Conservation (phyloP, 371 early-diverging fungal genomes). For the Mucor mucedo region DNA sequence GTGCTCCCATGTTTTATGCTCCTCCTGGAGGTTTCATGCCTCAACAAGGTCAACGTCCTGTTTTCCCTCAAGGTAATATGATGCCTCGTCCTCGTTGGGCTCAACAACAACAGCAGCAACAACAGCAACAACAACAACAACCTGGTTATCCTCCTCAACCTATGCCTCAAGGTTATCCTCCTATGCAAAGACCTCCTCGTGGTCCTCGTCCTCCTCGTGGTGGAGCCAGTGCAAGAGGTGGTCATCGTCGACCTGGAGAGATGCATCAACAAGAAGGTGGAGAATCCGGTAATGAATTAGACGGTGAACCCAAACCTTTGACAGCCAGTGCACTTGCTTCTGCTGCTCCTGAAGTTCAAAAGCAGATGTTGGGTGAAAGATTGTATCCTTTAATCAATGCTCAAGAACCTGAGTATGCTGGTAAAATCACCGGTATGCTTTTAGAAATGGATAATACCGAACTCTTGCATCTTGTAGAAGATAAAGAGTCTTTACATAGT, state of each 20-base stretch:
- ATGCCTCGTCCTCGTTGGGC: slow-evolving; percentile 64
- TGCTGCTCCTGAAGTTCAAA: slow-evolving; percentile 76
- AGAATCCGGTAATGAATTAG: slow-evolving; percentile 14
- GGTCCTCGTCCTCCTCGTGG: slow-evolving; percentile 37
- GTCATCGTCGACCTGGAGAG: slow-evolving; percentile 1
- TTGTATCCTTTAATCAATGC: slow-evolving; percentile 77
- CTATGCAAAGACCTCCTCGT: slow-evolving; percentile 36
- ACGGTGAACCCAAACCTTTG: slow-evolving; percentile 39
- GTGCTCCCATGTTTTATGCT: slow-evolving; percentile 54
- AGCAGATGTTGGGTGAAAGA: slow-evolving; percentile 86
- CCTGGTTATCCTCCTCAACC: slow-evolving; percentile 22
- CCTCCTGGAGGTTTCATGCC: slow-evolving; percentile 66
- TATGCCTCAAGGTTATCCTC: slow-evolving; percentile 23
- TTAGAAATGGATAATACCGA: slow-evolving; percentile 92
- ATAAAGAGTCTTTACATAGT: slow-evolving; percentile 55
- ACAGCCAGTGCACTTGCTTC: slow-evolving; percentile 73
- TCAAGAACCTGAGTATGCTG: slow-evolving; percentile 68
- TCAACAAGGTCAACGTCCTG: slow-evolving; percentile 58
- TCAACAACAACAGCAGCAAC: slow-evolving; percentile 53
- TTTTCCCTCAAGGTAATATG: slow-evolving; percentile 59
- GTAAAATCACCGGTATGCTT: slow-evolving; percentile 95
- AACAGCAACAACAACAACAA: slow-evolving; percentile 44
- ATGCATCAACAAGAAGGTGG: slow-evolving; percentile 13
- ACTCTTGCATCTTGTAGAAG: slow-evolving; percentile 78
- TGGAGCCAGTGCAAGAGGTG: slow-evolving; percentile 22